Base-by-base conservation (phyloP, 306 rosid genomes). In the Malus sieversii region DNA sequence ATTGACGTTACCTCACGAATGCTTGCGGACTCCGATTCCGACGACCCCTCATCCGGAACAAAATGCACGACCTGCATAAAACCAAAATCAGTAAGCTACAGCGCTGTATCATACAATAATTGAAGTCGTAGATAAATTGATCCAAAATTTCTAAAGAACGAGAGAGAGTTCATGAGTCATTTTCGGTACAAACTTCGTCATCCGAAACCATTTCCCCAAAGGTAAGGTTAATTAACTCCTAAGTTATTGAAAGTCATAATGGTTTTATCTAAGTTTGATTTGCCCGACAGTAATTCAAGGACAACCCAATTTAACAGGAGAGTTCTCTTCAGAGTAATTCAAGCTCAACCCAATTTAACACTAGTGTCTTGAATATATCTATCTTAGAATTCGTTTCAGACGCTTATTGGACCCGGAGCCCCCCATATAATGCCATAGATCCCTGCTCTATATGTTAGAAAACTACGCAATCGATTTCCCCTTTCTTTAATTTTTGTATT, bases 61-160 rank as follows among this genome's bases (percentile, higher is more conserved):
- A 92, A 92, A 75, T 96, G 99, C 72, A 85, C 81, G 55, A 90
- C 98, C 99, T 96, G 86, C 84, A 73, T 3, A 84, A 35, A 32
- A 3, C 20, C 16, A 20, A 20, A 20, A 66, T 8, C 4, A 33
- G 27, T 19, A 20, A 4, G 11, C 25, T 33, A 33, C 42, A 8
- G 44, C 14, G 44, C 14, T 8, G 2, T 16, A 1, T 3, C 44
- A 18, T 32, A 18, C 68, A 16, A 7, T 13, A 64, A 22, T 25
- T 11, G 3, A 63, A 63, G 13, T 27, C 2, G 3, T 11, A 45
- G 16, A 45, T 12, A 3, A 11, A 45, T 45, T 45, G 1, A 11
- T 11, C 51, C 51, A 45, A 45, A 45, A 48, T 48, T 48, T 15
- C n/a, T 0, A 22, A 63, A 0, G 40, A 27, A 40, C 10, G 6